Evolutionary conservation across 2,329 filamentous ascomycete genomes (phyloP).

Genomic region (Mollisia scopiformis): DNA sequence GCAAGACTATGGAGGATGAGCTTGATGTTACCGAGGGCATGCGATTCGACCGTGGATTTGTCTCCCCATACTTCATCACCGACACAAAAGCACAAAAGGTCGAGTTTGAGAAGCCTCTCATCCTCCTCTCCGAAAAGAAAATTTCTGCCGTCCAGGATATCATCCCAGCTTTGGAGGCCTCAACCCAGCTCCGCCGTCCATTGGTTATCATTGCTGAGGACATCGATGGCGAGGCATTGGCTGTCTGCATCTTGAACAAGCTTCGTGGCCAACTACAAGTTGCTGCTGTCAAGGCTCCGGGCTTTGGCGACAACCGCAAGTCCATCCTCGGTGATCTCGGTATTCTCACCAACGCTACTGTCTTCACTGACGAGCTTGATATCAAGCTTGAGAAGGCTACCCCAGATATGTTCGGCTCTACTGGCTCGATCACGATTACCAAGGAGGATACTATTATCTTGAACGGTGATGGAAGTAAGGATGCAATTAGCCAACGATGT

Average conservation of each 20-base stretch:
- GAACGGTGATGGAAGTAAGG: slow-evolving; percentile 96
- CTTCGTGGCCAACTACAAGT: slow-evolving; percentile 99
- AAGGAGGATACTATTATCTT: slow-evolving; percentile 99
- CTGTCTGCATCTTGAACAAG: slow-evolving; percentile 99
- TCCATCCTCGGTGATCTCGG: slow-evolving; percentile 97
- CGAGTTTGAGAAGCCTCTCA: slow-evolving; percentile 98
- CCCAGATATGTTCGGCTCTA: slow-evolving; percentile 92
- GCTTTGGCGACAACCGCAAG: slow-evolving; percentile 99
- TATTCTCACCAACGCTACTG: slow-evolving; percentile 93
- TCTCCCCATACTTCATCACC: slow-evolving; percentile 99
- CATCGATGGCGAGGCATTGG: slow-evolving; percentile 97
- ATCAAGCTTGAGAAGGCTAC: slow-evolving; percentile 99
- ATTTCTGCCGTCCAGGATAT: slow-evolving; percentile 99
- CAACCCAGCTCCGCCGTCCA: slow-evolving; percentile 91
- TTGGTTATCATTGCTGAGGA: slow-evolving; percentile 99
- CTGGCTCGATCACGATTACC: slow-evolving; percentile 98
- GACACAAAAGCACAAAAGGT: slow-evolving; percentile 98
- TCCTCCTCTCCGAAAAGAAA: slow-evolving; percentile 99
- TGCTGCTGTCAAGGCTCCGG: slow-evolving; percentile 96
- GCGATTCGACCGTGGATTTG: slow-evolving; percentile 98
- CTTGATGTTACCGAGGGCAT: slow-evolving; percentile 99
- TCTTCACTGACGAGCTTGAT: slow-evolving; percentile 98
- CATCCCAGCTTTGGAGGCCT: slow-evolving; percentile 95
- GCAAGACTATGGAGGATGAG: slow-evolving; percentile 97
- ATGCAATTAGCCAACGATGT: slow-evolving; percentile 89